Base-by-base conservation (phyloP, 148 eudicot species). In the Fagopyrum esculentum region DNA sequence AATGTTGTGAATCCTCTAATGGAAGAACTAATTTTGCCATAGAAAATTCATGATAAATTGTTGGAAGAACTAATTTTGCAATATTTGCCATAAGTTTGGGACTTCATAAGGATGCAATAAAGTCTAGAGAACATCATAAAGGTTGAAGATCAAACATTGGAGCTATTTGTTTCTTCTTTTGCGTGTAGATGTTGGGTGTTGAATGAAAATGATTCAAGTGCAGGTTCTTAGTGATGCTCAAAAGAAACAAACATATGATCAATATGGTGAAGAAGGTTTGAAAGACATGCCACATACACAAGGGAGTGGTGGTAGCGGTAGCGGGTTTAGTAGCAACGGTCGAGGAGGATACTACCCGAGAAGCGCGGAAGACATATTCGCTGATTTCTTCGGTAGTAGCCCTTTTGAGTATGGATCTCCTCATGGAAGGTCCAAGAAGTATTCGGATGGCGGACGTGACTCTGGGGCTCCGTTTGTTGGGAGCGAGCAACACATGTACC, bases 281-380 rank as follows among this genome's bases (percentile, higher is more conserved):
- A 91, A 87, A 70, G 90, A 89, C 78, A 81, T 71, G 85, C 91
- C 87, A 7, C 84, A 84, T 6, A 78, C 88, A n/a, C 70, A 40
- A 12, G 52, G 26, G 6, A 15, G 51, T 7, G 84, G 88, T 30
- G 73, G 86, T 5, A 69, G 77, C 16, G 80, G 81, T 0, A 78
- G 78, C 10, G 71, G 80, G 15, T 83, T 73, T 8, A 77, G 79
- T 1, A 79, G 82, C 79, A 81, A 59, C 79, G 79, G 77, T 11
- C 81, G 74, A 12, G 88, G 89, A 7, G 88, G 89, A 7, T 86
- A 76, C 83, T 88, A 87, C 70, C 91, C 92, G 17, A 79, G 97
- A 73, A 89, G 90, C 71, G 98, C 98, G 11, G 97, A 93, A 71
- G 98, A 93, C 69, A 93, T 93, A 15, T 93, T 93, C 70, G 86